phyloP scores from a whole-genome alignment of 2,329 filamentous ascomycete genomes.

The Botrytis sinoallii region DNA sequence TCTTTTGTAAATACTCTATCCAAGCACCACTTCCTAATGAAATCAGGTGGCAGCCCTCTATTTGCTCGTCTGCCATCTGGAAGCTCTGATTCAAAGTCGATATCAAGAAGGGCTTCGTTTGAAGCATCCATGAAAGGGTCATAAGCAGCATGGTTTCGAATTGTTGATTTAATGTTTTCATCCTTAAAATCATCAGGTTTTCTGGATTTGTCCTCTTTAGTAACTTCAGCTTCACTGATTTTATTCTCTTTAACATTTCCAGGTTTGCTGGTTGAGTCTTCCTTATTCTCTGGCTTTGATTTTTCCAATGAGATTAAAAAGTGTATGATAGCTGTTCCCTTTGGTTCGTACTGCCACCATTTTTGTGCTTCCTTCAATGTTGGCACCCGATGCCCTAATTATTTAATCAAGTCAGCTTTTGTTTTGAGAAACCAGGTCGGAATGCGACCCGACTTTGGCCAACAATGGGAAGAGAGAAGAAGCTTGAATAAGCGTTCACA shows the following conservation, averaged over 20 bases:
- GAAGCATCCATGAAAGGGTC: slow-evolving; percentile 26
- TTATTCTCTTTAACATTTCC: background rate
- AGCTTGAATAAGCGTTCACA: background rate
- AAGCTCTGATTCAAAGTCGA: slow-evolving; percentile 12
- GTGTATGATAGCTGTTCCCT: slow-evolving; percentile 27
- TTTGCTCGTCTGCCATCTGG: background rate
- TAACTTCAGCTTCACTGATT: background rate
- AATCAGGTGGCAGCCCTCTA: slow-evolving; percentile 24
- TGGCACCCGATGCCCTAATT: slow-evolving; percentile 29
- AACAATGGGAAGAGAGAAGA: background rate
- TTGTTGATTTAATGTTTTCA: background rate
- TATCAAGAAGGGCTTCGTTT: slow-evolving; percentile 25
- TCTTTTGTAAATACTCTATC: slow-evolving; percentile 28
- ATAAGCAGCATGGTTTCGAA: slow-evolving; percentile 1
- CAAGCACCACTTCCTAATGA: slow-evolving; percentile 26
- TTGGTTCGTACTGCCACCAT: slow-evolving; percentile 31
- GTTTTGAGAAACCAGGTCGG: background rate
- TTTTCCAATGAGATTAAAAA: slow-evolving; percentile 27
- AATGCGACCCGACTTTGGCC: no score
- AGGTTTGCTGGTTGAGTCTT: background rate
- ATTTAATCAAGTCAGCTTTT: background rate
- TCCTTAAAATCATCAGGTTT: background rate
- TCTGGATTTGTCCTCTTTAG: background rate
- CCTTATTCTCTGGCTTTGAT: slow-evolving; percentile 16
- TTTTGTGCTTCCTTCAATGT: slow-evolving; percentile 28